Evolutionary conservation across 768 basidiomycete species (phyloP), one percentile per base, ranked within the genome.

Genomic region (Mycena galopus): DNA sequence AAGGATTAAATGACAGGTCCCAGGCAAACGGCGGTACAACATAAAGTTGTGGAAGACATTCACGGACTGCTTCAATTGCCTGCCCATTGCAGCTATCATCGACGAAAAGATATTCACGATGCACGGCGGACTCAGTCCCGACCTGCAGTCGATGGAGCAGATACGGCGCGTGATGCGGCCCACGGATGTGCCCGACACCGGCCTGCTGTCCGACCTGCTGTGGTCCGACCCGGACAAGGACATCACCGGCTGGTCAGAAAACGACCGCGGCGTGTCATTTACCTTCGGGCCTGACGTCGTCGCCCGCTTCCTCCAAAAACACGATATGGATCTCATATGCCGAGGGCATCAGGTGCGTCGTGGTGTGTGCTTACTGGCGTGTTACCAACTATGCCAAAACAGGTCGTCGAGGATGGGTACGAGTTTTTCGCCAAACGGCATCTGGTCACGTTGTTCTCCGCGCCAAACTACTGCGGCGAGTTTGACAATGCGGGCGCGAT

Each of bases 1-100:
- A 25, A 29, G 37, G 30, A 42, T 63, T 53, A 76, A 75, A 62
- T 47, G n/a, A 32, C 57, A 73, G 65, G 58, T 23, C 17, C 37
- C 81, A 99, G 97, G 97, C 90, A 99, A 99, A 88, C 96, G 97
- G 82, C 92, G 97, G 81, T 99, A 98, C 90, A 99, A 99, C 88
- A 99, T 99, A 90, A 99, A 99, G 84, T 89, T 98, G 81, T 99
- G 97, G 97, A 99, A 99, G 89, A 99, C 97, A 39, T 99, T 99
- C 84, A 99, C 97, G 71, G 97, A 99, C 82, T 98, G 97, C 86
- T 99, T 99, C 90, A 99, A 99, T 87, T 99, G 97, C 82, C 87
- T 98, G 76, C 97, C 97, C 42, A 98, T 99, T 82, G 97, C 97
- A 58, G 97, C 97, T 78, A 98, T 99, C 84, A 98, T 99, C 82